These are phyloP conservation scores for Vaccinium vitisidaea DNA, from an alignment of 148 eudicot genomes.

Conservation along the genomic window DNA sequence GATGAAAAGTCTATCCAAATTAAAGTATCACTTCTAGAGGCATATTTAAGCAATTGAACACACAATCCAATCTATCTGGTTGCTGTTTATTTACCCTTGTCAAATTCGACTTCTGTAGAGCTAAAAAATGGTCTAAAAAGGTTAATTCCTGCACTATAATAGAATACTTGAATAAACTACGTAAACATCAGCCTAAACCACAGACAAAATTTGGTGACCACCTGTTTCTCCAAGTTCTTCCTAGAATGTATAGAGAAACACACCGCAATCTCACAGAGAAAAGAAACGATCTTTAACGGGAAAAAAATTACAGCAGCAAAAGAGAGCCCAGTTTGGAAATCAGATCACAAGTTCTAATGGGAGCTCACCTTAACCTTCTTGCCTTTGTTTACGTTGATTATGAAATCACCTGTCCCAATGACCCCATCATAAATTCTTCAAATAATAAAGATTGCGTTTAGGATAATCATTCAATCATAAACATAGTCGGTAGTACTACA, in stretches of 20 bases:
- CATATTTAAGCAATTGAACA: neutral
- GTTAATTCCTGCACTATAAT: neutral
- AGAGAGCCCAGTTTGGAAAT: neutral
- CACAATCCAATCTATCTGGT: neutral
- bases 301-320: neutral
- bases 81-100: no score
- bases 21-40: neutral
- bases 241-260: neutral
- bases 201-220: neutral
- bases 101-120: neutral
- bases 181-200: neutral
- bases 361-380: constrained; percentile 79
- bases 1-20: no score
- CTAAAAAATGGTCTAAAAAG: constrained; percentile 1
- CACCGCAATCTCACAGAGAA: neutral
- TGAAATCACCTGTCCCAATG: constrained; percentile 85
- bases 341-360: constrained; percentile 1
- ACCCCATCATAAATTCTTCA: constrained; percentile 93
- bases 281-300: neutral
- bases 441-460: constrained; percentile 7
- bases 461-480: neutral
- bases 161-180: neutral
- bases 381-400: constrained; percentile 80
- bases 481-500: neutral
- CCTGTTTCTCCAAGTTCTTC: neutral